Percentiles rank a stretch among this genome's conserved stretches.
Evolutionary conservation across 768 basidiomycete genomes (phyloP).

Genomic region (Trametes punicea): DNA sequence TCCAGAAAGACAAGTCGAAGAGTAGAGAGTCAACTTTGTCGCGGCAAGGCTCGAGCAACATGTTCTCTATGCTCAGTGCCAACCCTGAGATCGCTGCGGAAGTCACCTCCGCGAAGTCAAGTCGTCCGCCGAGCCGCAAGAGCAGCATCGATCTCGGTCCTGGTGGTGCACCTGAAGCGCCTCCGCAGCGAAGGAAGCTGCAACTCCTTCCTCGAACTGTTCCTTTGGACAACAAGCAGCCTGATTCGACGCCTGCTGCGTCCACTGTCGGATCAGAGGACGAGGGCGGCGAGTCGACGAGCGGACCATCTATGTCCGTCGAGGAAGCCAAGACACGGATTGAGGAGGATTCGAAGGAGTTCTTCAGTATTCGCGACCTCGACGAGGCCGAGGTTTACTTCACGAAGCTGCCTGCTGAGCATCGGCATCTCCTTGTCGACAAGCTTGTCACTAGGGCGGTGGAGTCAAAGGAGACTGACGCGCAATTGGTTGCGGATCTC

Average conservation of each 20-base stretch:
- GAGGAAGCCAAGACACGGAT: constrained; percentile 73
- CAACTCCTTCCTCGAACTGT: constrained; percentile 77
- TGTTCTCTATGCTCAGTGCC: constrained; percentile 83
- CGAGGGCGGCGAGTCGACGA: constrained; percentile 37
- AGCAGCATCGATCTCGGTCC: constrained; percentile 49
- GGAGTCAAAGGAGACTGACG: constrained; percentile 80
- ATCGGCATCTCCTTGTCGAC: constrained; percentile 67
- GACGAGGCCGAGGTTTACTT: constrained; percentile 90
- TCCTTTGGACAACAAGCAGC: constrained; percentile 45
- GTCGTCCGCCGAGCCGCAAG: constrained; percentile 47
- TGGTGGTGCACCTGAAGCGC: constrained; percentile 43
- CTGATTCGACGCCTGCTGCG: constrained; percentile 38
- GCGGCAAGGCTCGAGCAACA: constrained; percentile 79
- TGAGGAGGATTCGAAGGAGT: constrained; percentile 79
- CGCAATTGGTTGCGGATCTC: constrained; percentile 71
- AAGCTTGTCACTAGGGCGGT: constrained; percentile 62
- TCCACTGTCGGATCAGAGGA: constrained; percentile 49
- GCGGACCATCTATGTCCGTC: constrained; percentile 53
- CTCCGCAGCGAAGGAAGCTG: constrained; percentile 63
- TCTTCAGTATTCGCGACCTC: constrained; percentile 78
- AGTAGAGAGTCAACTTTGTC: constrained; percentile 65
- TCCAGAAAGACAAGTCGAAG: constrained; percentile 65
- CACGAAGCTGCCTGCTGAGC: constrained; percentile 59
- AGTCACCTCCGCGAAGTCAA: constrained; percentile 45
- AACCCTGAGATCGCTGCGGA: constrained; percentile 55